Conservation (phyloP, 805 yeast genomes). For the Sugiyamaella qingdaonensis region DNA sequence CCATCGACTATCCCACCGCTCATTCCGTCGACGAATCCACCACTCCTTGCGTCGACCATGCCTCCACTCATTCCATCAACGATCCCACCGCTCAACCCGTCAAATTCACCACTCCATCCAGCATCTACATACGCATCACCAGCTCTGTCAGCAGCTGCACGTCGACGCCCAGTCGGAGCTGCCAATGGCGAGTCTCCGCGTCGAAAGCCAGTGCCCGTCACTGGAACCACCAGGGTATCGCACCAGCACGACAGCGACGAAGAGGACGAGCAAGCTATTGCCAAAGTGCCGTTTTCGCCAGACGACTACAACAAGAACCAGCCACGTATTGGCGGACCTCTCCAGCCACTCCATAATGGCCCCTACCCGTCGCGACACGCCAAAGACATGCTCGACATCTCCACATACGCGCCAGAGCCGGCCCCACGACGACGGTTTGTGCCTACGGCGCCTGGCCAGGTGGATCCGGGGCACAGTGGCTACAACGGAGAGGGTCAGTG, state of each 20-base stretch:
- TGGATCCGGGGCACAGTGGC: slow-evolving; percentile 25
- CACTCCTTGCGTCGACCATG: background rate
- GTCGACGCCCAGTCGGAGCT: background rate
- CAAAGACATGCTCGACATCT: slow-evolving; percentile 17
- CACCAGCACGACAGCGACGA: slow-evolving; percentile 3
- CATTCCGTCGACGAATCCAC: background rate
- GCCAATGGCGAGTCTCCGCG: background rate
- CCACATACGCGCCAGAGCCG: slow-evolving; percentile 28
- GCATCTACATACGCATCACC: background rate
- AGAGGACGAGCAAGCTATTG: slow-evolving; percentile 8
- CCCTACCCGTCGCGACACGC: background rate
- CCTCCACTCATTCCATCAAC: background rate
- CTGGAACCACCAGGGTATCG: background rate
- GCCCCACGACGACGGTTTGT: slow-evolving; percentile 12
- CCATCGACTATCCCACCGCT: background rate
- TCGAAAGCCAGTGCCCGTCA: slow-evolving; percentile 19
- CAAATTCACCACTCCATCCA: background rate
- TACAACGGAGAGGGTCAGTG: slow-evolving; percentile 28
- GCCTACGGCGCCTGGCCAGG: slow-evolving; percentile 18
- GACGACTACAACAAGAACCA: slow-evolving; percentile 18
- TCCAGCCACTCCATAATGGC: background rate
- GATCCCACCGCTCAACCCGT: background rate
- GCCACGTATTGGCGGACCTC: background rate
- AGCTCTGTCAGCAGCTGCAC: background rate
- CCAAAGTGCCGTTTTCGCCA: slow-evolving; percentile 22